Base-by-base conservation (phyloP, 345 rosid genomes). In the Zanthoxylum bungeanum region DNA sequence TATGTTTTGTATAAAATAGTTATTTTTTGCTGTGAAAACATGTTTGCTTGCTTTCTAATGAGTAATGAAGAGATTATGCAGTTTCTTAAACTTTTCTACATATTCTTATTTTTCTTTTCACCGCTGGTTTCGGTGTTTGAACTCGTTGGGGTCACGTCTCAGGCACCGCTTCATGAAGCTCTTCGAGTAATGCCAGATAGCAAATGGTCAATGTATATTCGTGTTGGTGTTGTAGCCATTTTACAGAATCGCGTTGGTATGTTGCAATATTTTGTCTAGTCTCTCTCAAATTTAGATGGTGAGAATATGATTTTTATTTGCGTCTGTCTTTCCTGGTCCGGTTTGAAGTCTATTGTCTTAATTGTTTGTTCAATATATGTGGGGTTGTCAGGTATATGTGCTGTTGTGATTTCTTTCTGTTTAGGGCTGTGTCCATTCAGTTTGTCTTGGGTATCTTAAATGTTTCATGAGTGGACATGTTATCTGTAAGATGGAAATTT, bases 211-310 rank as follows among this genome's bases (percentile, higher is more conserved):
- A 79, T 80, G 64, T 74, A 87, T 71, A 82, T 92, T 78, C 81
- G 83, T 73, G 76, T 70, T 22, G 98, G 98, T 68, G 76, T 92
- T 76, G 86, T 85, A 22, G 88, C 89, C 65, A 86, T 94, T 74
- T 81, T 94, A 72, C 98, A 92, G 68, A 94, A 89, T 65, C 93
- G 93, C 22, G 93, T 94, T 64, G 97, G 97, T 92, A 82, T 68
- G 91, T 84, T 70, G 47, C 61, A 53, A 66, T 30, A 39, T 40
- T 60, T 66, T 61, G 17, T 63, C 51, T 22, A 39, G 21, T 27
- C 10, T 52, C 25, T 65, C 16, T 60, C 24, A 60, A 37, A 24
- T 46, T 34, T 9, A 34, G 31, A 25, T 57, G 72, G 27, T 60
- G 33, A 66, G 36, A 12, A 39, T 27, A 47, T 64, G 60, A 53